Conservation (phyloP, 2,329 filamentous ascomycete genomes). For the Alternaria conjuncta region DNA sequence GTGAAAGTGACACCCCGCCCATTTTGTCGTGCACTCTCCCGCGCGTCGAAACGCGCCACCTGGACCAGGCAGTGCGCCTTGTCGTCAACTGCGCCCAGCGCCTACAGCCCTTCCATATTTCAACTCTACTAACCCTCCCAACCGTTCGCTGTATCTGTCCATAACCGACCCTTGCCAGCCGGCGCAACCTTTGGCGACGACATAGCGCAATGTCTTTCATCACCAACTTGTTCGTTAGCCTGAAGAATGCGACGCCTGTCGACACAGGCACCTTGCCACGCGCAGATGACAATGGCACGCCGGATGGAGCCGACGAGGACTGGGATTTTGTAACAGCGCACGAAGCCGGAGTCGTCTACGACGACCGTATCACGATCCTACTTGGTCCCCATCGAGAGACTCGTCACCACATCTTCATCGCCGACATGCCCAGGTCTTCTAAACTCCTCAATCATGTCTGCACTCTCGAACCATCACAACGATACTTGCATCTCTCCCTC, state of each 20-base stretch:
- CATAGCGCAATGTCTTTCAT: neutral
- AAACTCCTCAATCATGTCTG: neutral
- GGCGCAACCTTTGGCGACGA: neutral
- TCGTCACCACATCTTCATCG: neutral
- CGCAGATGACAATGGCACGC: neutral
- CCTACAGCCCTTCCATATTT: neutral
- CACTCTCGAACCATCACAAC: neutral
- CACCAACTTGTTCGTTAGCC: neutral
- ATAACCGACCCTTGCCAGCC: neutral
- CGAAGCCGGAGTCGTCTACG: neutral
- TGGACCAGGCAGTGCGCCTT: neutral
- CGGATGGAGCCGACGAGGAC: neutral
- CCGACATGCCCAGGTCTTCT: slow-evolving; percentile 2
- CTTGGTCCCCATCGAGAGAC: neutral
- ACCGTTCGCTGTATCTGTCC: neutral
- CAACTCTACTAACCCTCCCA: neutral
- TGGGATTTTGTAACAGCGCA: slow-evolving; percentile 3
- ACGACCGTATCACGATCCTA: slow-evolving; percentile 6
- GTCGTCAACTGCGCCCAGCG: neutral
- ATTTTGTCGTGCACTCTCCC: neutral
- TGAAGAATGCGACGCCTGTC: neutral
- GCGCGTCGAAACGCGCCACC: neutral
- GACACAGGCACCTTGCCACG: neutral
- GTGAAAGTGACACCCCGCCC: neutral
- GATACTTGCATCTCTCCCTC: neutral